Evolutionary conservation across 2,329 filamentous ascomycete genomes (phyloP).

Genomic region (Colletotrichum ledebouriae): DNA sequence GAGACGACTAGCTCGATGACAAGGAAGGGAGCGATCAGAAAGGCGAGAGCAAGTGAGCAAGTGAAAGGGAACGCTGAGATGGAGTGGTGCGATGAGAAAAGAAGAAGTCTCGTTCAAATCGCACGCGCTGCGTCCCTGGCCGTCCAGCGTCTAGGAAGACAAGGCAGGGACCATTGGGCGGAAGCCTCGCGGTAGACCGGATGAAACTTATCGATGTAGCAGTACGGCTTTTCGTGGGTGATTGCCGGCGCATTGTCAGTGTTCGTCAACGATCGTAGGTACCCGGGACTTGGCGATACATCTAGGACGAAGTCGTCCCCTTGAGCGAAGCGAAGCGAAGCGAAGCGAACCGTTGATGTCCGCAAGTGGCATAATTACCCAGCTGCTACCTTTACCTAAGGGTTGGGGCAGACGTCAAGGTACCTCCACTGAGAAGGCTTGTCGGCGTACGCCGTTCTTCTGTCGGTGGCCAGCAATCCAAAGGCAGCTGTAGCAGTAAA

Average conservation of each 20-base stretch:
- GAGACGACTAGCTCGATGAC: background rate
- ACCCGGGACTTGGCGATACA: slow-evolving; percentile 24
- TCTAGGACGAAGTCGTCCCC: slow-evolving; percentile 4
- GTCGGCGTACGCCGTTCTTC: slow-evolving; percentile 14
- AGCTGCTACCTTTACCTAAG: slow-evolving; percentile 15
- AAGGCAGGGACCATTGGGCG: slow-evolving; percentile 27
- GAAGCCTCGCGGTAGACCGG: slow-evolving; percentile 24
- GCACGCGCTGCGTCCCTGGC: slow-evolving; percentile 31
- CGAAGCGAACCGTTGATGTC: slow-evolving; percentile 41
- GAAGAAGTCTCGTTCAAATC: slow-evolving; percentile 19
- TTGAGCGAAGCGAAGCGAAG: slow-evolving; percentile 38
- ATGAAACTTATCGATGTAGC: slow-evolving; percentile 24
- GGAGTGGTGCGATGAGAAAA: background rate
- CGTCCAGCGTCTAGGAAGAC: slow-evolving; percentile 29
- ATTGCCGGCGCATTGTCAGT: background rate
- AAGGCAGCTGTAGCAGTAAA: background rate
- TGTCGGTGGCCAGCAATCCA: slow-evolving; percentile 13
- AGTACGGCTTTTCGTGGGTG: slow-evolving; percentile 12
- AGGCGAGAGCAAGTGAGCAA: background rate
- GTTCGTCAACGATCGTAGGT: slow-evolving; percentile 17
- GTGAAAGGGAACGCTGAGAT: background rate
- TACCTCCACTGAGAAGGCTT: background rate
- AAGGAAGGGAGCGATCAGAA: slow-evolving; percentile 1
- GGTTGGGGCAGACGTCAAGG: slow-evolving; percentile 13
- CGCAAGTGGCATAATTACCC: slow-evolving; percentile 13